Percentiles rank a stretch among this genome's conserved stretches.
Conservation (phyloP, 495 filamentous ascomycete species). For the Annulohypoxylon maeteangense region DNA sequence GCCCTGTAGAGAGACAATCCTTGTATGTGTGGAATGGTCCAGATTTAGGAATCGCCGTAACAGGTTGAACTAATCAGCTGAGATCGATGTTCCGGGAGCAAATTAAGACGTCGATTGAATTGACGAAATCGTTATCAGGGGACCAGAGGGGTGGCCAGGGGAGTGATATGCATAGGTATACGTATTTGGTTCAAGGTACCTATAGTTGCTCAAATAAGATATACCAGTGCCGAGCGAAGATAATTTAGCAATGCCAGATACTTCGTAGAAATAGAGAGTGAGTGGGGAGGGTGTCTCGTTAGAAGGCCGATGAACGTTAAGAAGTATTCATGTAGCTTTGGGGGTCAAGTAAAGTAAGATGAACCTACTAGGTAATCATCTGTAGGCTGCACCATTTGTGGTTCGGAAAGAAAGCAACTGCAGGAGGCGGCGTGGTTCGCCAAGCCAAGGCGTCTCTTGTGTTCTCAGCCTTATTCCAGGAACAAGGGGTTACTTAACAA, state of each 20-base stretch:
- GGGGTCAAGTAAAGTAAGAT: conserved; percentile 29
- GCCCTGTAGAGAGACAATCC: background rate
- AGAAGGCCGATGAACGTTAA: no score
- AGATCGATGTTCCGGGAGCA: conserved; percentile 14
- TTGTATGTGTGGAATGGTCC: background rate
- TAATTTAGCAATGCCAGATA: conserved; percentile 18
- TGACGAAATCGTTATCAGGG: conserved; percentile 4
- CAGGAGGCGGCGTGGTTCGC: conserved; percentile 20
- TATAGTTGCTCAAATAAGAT: conserved; percentile 21
- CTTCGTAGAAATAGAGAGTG: background rate
- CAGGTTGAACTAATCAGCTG: conserved; percentile 10
- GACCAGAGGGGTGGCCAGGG: background rate
- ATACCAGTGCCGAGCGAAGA: conserved; percentile 2
- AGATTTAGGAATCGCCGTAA: background rate
- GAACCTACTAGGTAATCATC: conserved; percentile 23
- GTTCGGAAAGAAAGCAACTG: background rate
- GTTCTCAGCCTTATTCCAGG: conserved; percentile 29
- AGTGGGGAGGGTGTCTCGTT: conserved; percentile 16
- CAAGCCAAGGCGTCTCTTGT: conserved; percentile 13
- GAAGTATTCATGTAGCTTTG: background rate
- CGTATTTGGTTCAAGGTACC: background rate
- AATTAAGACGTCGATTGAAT: conserved; percentile 14
- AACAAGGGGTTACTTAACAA: background rate
- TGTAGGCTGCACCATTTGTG: background rate
- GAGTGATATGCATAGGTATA: conserved; percentile 1